Conservation (phyloP, 2,329 filamentous ascomycete genomes). For the Dactylonectria macrodidyma region DNA sequence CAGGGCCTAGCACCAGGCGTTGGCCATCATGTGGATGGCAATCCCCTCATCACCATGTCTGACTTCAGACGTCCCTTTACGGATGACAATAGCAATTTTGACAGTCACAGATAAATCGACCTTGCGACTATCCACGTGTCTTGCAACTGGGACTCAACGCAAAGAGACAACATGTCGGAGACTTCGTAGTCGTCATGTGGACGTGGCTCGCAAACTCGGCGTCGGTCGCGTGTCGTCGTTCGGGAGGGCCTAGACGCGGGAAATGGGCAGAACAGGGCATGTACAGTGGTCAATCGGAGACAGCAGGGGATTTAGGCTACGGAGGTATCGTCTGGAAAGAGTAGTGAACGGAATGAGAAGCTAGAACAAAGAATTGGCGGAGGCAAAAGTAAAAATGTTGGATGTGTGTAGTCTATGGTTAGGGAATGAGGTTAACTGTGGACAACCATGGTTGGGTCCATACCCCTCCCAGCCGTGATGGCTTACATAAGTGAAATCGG, state of each 20-base stretch:
- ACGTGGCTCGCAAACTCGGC: not conserved
- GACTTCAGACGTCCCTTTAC: constrained; percentile 5
- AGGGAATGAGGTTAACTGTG: constrained; percentile 36
- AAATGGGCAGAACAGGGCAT: not conserved
- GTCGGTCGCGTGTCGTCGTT: not conserved
- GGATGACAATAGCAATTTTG: not conserved
- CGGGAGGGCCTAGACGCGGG: not conserved
- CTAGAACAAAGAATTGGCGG: not conserved
- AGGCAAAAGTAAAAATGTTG: not conserved
- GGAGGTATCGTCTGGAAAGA: no score
- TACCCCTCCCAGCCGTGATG: not conserved
- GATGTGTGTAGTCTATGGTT: constrained; percentile 8
- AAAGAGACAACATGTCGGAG: not conserved
- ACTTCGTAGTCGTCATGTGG: not conserved
- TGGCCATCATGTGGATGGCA: not conserved
- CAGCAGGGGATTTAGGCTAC: not conserved
- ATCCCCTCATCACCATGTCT: not conserved
- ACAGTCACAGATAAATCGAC: not conserved
- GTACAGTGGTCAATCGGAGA: not conserved
- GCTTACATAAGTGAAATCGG: constrained; percentile 34
- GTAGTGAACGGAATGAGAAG: not conserved
- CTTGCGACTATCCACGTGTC: no score
- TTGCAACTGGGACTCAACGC: not conserved
- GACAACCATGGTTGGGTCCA: not conserved
- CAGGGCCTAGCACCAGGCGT: not conserved